These are phyloP conservation scores for Curvularia spicifera DNA, from an alignment of 2,329 filamentous ascomycete species.

Conservation along the genomic window DNA sequence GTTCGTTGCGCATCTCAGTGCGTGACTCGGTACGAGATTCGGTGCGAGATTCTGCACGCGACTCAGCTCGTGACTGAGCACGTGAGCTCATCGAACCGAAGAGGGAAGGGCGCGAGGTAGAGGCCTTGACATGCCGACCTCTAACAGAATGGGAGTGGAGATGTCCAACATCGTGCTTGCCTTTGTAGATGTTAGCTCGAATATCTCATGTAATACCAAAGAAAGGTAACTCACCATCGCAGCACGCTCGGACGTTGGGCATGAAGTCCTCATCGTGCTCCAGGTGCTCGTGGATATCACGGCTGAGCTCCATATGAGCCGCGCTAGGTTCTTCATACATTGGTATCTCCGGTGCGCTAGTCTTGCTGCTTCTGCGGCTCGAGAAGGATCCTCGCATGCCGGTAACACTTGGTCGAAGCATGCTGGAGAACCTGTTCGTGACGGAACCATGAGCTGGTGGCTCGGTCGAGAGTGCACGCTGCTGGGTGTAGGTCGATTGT, in stretches of 20 bases:
- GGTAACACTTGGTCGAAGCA: slow-evolving; percentile 52
- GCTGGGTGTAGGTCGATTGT: slow-evolving; percentile 50
- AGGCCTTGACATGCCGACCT: slow-evolving; percentile 37
- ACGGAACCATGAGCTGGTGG: slow-evolving; percentile 50
- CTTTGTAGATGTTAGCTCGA: slow-evolving; percentile 32
- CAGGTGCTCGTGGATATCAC: slow-evolving; percentile 77
- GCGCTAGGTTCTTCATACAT: slow-evolving; percentile 67
- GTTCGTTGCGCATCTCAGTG: slow-evolving; percentile 33
- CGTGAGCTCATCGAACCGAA: slow-evolving; percentile 45
- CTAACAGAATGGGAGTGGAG: slow-evolving; percentile 47
- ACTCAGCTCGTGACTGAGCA: slow-evolving; percentile 39
- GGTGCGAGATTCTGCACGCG: slow-evolving; percentile 26
- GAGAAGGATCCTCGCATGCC: slow-evolving; percentile 58
- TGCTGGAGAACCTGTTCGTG: slow-evolving; percentile 53
- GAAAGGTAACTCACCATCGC: slow-evolving; percentile 75
- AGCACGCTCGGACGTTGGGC: slow-evolving; percentile 96
- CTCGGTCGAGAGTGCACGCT: slow-evolving; percentile 43
- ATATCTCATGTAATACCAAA: slow-evolving; percentile 7
- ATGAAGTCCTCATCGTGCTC: slow-evolving; percentile 78
- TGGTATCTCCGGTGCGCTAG: slow-evolving; percentile 41
- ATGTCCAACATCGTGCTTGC: slow-evolving; percentile 60
- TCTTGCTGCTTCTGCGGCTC: slow-evolving; percentile 53
- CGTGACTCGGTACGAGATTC: slow-evolving; percentile 36
- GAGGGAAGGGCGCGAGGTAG: slow-evolving; percentile 37
- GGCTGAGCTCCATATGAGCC: slow-evolving; percentile 75